These are phyloP conservation scores for Immersiporthe knoxdaviesiana DNA, from an alignment of 2,329 filamentous ascomycete species.

Conservation along the genomic window DNA sequence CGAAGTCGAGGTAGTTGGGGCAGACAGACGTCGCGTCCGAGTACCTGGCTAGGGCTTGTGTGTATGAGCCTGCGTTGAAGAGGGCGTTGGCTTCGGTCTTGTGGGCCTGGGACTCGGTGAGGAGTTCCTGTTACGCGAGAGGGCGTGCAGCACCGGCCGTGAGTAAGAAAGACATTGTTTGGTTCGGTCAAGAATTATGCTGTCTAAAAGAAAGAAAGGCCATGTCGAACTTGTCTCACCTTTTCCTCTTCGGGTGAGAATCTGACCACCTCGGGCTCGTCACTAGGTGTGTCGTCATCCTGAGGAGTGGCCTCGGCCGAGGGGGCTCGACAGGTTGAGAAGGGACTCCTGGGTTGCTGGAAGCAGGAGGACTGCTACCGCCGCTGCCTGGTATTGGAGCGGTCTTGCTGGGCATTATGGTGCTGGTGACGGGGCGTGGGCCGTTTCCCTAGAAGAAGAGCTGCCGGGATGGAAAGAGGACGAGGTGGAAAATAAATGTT, in stretches of 20 bases:
- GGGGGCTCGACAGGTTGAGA: slow-evolving; percentile 22
- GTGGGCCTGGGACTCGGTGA: slow-evolving; percentile 71
- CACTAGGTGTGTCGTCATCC: slow-evolving; percentile 21
- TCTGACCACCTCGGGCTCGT: slow-evolving; percentile 36
- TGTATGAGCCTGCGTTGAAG: slow-evolving; percentile 74
- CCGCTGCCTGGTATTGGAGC: slow-evolving; percentile 38
- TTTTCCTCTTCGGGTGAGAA: slow-evolving; percentile 62
- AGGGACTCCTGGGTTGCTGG: slow-evolving; percentile 46
- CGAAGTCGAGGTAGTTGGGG: slow-evolving; percentile 84
- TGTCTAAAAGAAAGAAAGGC: background rate
- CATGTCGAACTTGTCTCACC: slow-evolving; percentile 41
- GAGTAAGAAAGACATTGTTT: background rate
- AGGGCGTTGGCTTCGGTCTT: slow-evolving; percentile 79
- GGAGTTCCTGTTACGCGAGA: slow-evolving; percentile 56
- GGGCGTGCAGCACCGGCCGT: background rate
- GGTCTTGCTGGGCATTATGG: slow-evolving; percentile 18
- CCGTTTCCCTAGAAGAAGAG: slow-evolving; percentile 8
- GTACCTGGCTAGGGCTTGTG: slow-evolving; percentile 80
- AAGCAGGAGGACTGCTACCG: background rate
- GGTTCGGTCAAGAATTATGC: slow-evolving; percentile 8
- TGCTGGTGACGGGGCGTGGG: background rate
- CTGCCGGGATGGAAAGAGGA: background rate
- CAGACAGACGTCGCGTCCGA: slow-evolving; percentile 77
- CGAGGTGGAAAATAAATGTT: background rate
- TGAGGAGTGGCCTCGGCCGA: background rate